Conservation (phyloP, 768 basidiomycete species). For the Pulveroboletus sp. region DNA sequence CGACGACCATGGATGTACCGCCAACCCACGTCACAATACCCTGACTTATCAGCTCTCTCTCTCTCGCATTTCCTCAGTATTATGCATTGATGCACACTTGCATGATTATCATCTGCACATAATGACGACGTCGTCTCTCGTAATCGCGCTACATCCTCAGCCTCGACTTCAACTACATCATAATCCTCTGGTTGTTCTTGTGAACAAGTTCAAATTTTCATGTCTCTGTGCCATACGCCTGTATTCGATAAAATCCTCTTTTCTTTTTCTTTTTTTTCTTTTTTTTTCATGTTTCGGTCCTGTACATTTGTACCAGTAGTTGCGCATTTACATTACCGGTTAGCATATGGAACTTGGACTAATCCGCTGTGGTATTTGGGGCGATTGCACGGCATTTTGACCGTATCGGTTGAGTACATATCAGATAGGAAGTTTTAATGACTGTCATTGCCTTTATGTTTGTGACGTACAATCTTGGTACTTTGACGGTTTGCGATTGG, state of each 20-base stretch:
- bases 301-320: constrained; percentile 33
- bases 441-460: constrained; percentile 27
- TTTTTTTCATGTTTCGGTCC: constrained; percentile 5
- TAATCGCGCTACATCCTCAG: constrained; percentile 30
- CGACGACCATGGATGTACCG: constrained; percentile 30
- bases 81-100: constrained; percentile 20
- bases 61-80: constrained; percentile 20
- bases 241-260: constrained; percentile 30
- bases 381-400: constrained; percentile 15
- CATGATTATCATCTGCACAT: constrained; percentile 27
- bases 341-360: constrained; percentile 32
- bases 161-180: constrained; percentile 10
- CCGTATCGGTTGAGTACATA: constrained; percentile 23
- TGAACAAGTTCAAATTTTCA: constrained; percentile 22
- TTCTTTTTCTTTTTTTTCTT: not conserved
- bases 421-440: constrained; percentile 29
- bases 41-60: constrained; percentile 30
- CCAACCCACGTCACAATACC: constrained; percentile 32
- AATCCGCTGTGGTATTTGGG: constrained; percentile 25
- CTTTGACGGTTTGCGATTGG: constrained; percentile 24
- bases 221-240: constrained; percentile 31
- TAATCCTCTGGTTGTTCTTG: constrained; percentile 13
- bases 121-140: constrained; percentile 27
- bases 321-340: constrained; percentile 33
- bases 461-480: too few species aligned